These are phyloP conservation scores for Talaromyces funiculosus DNA, from an alignment of 2,329 filamentous ascomycete species.

Conservation along the genomic window DNA sequence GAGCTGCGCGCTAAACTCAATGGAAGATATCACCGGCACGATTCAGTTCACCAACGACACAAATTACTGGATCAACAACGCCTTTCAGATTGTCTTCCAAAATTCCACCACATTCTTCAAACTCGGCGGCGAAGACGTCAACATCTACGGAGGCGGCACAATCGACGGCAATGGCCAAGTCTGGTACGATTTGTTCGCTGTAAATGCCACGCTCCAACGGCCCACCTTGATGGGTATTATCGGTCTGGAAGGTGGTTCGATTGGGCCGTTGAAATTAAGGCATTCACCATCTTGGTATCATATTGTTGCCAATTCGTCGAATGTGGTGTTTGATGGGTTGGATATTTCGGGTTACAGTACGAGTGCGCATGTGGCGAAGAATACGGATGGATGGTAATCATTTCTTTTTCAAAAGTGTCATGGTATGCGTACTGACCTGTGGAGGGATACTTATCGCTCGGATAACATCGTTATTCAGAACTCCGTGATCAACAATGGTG, in stretches of 20 bases:
- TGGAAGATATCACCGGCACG: constrained; percentile 51
- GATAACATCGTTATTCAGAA: constrained; percentile 61
- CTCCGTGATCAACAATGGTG: constrained; percentile 58
- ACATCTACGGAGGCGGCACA: constrained; percentile 61
- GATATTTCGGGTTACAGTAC: constrained; percentile 52
- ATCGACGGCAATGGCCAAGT: constrained; percentile 60
- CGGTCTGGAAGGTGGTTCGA: constrained; percentile 52
- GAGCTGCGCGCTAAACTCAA: not conserved
- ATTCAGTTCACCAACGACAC: constrained; percentile 62
- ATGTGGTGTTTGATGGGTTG: constrained; percentile 60
- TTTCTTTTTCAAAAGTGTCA: not conserved
- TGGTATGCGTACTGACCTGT: constrained; percentile 12
- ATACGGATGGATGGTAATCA: constrained; percentile 53
- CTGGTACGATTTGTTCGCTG: constrained; percentile 60
- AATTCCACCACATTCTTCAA: constrained; percentile 64
- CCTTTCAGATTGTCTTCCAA: constrained; percentile 61
- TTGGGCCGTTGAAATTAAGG: constrained; percentile 56
- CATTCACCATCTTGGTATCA: constrained; percentile 61
- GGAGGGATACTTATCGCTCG: constrained; percentile 47
- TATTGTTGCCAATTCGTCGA: constrained; percentile 59
- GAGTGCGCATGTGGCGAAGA: constrained; percentile 54
- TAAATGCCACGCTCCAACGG: constrained; percentile 52
- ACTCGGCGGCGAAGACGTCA: constrained; percentile 60
- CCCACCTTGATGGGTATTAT: constrained; percentile 55
- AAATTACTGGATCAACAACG: constrained; percentile 61